Base-by-base conservation (phyloP, 2,329 filamentous ascomycete species). In the Bipolaris oryzae region DNA sequence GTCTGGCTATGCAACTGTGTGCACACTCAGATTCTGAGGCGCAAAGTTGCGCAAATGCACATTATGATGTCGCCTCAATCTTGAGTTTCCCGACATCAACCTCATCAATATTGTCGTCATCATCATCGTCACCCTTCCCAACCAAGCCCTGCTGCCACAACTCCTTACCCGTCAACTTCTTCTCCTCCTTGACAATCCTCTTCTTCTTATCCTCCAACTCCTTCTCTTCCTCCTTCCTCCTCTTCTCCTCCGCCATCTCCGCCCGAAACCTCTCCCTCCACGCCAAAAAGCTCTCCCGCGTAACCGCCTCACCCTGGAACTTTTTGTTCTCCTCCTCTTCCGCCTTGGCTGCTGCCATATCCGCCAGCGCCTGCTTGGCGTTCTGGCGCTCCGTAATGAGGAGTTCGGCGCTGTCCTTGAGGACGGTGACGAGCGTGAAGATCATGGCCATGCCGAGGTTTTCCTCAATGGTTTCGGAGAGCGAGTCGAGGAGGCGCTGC, bases 401-500 rank as follows among this genome's bases (percentile, higher is more conserved):
- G 66, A 88, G 84, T 80, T 99, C 95, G n/a, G 93, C 94, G 49
- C 85, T 84, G 57, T 99, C 95, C 74, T 97, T 98, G 58, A 99
- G 80, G 0, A 89, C 87, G 13, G 90, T 91, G 51, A 96, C 89
- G 21, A 99, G 81, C 0, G 94, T 92, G 78, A 98, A 99, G 1
- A 99, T 81, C 95, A 99, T 99, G 53, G 92, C 91, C 89, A 98
- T 98, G 61, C 95, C 95, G 57, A 98, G 79, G 67, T 93, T 98
- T 76, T 99, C 95, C 74, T 95, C 88, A 34, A 97, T 89, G 0
- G 89, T 90, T 15, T 89, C 87, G 37, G 86, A 77, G 11, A 98
- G 81, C 1, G 85, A 84, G 48, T 87, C 82, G 15, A 98, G 84
- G 13, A 99, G 85, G 50, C 79, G 78, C 16, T 86, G 82, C 73